Evolutionary conservation across 1,284 basidiomycete species (phyloP), one percentile per base, ranked within the genome.

Genomic region (Hymenochaete sp.): DNA sequence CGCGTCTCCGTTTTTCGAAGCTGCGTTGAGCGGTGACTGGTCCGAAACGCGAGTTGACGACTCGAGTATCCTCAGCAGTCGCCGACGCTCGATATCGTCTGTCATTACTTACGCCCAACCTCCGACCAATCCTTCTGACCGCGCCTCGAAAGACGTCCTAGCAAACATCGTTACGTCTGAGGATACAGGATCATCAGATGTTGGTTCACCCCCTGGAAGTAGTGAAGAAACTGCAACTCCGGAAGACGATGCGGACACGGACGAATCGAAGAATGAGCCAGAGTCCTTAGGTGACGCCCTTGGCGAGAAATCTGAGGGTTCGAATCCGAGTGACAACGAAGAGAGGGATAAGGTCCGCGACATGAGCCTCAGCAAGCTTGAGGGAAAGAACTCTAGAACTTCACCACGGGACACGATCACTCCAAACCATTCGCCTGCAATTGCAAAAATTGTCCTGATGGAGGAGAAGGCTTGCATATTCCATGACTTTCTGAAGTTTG

Each of bases 1-100:
- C 57, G 82, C 85, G 1, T 87, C 83, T 3, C 83, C 87, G 0
- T 91, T 91, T 68, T 91, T 91, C 58, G 81, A 88, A 60, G 84
- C 84, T 10, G 82, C 85, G 16, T 66, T 91, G 38, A 83, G 79
- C 51, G 87, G 87, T 3, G 72, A 82, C 55, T 88, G 82, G 82
- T 77, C 79, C 5, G 82, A 86, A 62, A 86, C 66, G 40, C 45
- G 48, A 14, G 40, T 42, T 18, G 42, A 48, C 11, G 26, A 24
- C 26, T 11, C 25, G 10, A 38, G 40, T 16, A 22, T 33, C 18
- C 13, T 26, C n/a, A 40, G 28, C 26, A 39, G 11, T 2, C 68
- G 82, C 38, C 82, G 80, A 13, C 72, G 70, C 26, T 85, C 81
- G 45, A 77, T 83, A 67, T 86, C 85, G 18, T 86, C 83, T 40